phyloP scores from a whole-genome alignment of 1,284 basidiomycete species.

The Boletellus deceptivus region DNA sequence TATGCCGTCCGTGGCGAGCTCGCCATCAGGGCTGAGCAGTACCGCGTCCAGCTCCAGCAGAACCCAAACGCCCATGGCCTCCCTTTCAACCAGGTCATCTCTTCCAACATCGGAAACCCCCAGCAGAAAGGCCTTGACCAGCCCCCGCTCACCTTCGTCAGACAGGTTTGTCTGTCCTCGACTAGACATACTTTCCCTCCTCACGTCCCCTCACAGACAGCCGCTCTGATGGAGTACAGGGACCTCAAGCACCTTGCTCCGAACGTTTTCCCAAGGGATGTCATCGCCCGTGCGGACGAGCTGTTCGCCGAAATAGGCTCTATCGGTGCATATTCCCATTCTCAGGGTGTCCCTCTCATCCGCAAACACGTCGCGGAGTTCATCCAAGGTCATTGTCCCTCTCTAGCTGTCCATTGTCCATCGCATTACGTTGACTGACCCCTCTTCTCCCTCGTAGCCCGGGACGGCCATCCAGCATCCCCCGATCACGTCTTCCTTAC shows the following conservation, averaged over 20 bases:
- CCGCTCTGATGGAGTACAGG: slow-evolving; percentile 91
- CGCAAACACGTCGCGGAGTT: slow-evolving; percentile 89
- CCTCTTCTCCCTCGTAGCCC: slow-evolving; percentile 50
- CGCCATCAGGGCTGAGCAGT: slow-evolving; percentile 89
- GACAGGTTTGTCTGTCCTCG: slow-evolving; percentile 66
- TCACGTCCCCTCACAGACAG: slow-evolving; percentile 53
- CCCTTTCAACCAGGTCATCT: slow-evolving; percentile 89
- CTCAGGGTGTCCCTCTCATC: slow-evolving; percentile 89
- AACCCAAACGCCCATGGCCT: slow-evolving; percentile 49
- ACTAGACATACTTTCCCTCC: not conserved
- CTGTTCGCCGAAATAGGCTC: slow-evolving; percentile 88
- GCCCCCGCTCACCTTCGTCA: slow-evolving; percentile 87
- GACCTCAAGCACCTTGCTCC: slow-evolving; percentile 78
- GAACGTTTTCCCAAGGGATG: slow-evolving; percentile 83
- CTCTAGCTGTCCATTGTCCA: not conserved
- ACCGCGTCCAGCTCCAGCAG: slow-evolving; percentile 66
- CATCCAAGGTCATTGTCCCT: slow-evolving; percentile 43
- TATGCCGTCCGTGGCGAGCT: slow-evolving; percentile 98
- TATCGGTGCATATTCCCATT: slow-evolving; percentile 94
- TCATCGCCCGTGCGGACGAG: slow-evolving; percentile 78
- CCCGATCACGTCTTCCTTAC: slow-evolving; percentile 93
- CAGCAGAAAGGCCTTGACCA: slow-evolving; percentile 96
- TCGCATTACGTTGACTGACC: slow-evolving; percentile 8
- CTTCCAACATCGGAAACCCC: slow-evolving; percentile 97
- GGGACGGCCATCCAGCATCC: slow-evolving; percentile 84